Evolutionary conservation across 225 moss, liverwort and hornwort genomes (phyloP), one percentile per base, ranked within the genome.

Genomic region (Polytrichum commune): DNA sequence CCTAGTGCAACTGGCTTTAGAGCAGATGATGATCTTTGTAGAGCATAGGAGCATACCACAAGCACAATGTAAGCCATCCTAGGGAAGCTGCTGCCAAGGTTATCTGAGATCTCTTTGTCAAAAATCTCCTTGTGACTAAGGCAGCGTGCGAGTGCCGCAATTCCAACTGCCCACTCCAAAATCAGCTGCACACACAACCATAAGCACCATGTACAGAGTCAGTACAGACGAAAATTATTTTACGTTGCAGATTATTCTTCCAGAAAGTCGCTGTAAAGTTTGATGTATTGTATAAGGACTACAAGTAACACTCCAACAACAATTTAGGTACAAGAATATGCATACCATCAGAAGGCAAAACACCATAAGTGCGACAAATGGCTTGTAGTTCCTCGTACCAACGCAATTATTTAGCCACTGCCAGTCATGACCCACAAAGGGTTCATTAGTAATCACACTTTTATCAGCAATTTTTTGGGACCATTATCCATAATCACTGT

Each of bases 321-420:
- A 46, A 46, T 46, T 46, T 46, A 4, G 16, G 3, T 4, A 3
- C 13, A 13, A 46, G 13, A 13, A 46, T 46, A 10, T 19, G 28
- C 70, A 72, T 85, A 93, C 95, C 95, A 95, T 93, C 26, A 95
- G 79, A 61, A 95, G 73, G 76, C 93, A 92, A 25, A 80, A 69
- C 82, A 93, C 79, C 93, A 95, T 93, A 8, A 95, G 81, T 7
- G 95, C 93, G 66, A 93, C 82, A 78, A 95, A 95, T 35, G 88
- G 84, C 77, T 71, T 93, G 80, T 95, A 95, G 72, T 95, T 95
- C 66, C 86, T 88, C 60, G 87, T 86, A 33, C 95, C 95, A 29
- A 95, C 91, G 57, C 95, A 95, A 66, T 95, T 95, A 57, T 95
- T 95, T 30, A 95, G 89, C 95, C 95, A 95, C 95, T 95, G 90